Evolutionary conservation across 495 filamentous ascomycete genomes (phyloP).

Genomic region (Penicillium herquei): DNA sequence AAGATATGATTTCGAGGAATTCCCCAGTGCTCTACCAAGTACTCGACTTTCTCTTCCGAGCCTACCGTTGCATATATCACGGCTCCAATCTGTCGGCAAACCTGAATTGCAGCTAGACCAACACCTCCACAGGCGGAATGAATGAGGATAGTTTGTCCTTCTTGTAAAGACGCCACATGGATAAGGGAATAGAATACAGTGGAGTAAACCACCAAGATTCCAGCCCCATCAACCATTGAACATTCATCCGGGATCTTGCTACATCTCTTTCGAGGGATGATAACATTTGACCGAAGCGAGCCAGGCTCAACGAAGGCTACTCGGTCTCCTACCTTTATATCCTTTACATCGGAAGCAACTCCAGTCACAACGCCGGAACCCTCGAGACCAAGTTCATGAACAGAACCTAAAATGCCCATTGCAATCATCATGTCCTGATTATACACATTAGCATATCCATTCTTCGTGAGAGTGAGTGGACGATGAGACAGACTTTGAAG

Average conservation of each 20-base stretch:
- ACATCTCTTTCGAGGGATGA: neutral
- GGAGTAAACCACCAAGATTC: neutral
- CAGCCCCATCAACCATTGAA: neutral
- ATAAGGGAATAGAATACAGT: neutral
- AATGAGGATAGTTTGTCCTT: slow-evolving; percentile 32
- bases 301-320: neutral
- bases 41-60: slow-evolving; percentile 35
- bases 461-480: neutral
- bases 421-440: slow-evolving; percentile 33
- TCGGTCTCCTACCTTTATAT: slow-evolving; percentile 3
- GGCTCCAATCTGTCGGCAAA: slow-evolving; percentile 31
- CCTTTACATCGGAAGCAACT: slow-evolving; percentile 29
- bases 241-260: neutral
- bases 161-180: neutral
- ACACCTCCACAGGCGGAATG: slow-evolving; percentile 44
- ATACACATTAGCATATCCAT: neutral
- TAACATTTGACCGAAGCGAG: neutral
- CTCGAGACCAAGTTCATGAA: slow-evolving; percentile 39
- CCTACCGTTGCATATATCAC: slow-evolving; percentile 42
- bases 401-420: slow-evolving; percentile 35
- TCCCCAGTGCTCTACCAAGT: slow-evolving; percentile 27
- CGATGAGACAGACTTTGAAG: neutral
- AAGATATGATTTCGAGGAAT: slow-evolving; percentile 29
- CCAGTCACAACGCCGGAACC: slow-evolving; percentile 36
- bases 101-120: slow-evolving; percentile 39